Evolutionary conservation across 1,139 yeast species (phyloP), one percentile per base, ranked within the genome.

Genomic region (Scheffersomyces parashehatae): DNA sequence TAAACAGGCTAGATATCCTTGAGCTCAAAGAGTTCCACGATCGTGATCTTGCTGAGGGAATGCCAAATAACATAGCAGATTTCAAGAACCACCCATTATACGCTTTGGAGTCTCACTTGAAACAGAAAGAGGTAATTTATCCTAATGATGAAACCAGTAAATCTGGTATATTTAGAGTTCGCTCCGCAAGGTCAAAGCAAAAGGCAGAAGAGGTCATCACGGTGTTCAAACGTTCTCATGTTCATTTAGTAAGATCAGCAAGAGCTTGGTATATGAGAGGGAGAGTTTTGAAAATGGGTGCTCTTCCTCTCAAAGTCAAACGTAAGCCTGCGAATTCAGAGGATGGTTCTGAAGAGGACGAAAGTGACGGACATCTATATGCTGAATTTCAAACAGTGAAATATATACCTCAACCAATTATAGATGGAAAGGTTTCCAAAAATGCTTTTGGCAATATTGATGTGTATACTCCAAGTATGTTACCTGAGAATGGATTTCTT

Each of bases 241-340:
- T 95, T 1, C 73, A 80, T 40, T 58, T 60, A 3, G 76, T 91
- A 26, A 71, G 83, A 45, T 82, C 95, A 0, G 88, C 96, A 0
- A 82, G 82, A 52, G 89, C 87, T 2, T 93, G 99, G 99, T 88
- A 85, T 56, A 77, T 86, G 67, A 67, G 77, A 41, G 99, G 99
- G 0, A 68, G 97, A 26, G 75, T 83, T 0, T 62, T 95, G 33
- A 88, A 83, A 52, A 62, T 81, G 0, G 96, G 96, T 0, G 82
- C 73, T 28, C 81, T 81, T 47, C 85, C 95, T 0, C 55, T 85
- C 54, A 81, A 86, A 58, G 65, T 68, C 5, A 67, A 62, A 42
- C 49, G 46, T 44, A 49, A 38, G 29, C 20, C 49, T 41, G 35
- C 43, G 59, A 50, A 45, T 42, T 50, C 40, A 41, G 45, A 52